phyloP scores from a whole-genome alignment of 2,329 filamentous ascomycete species.

The Aaosphaeria arxii region DNA sequence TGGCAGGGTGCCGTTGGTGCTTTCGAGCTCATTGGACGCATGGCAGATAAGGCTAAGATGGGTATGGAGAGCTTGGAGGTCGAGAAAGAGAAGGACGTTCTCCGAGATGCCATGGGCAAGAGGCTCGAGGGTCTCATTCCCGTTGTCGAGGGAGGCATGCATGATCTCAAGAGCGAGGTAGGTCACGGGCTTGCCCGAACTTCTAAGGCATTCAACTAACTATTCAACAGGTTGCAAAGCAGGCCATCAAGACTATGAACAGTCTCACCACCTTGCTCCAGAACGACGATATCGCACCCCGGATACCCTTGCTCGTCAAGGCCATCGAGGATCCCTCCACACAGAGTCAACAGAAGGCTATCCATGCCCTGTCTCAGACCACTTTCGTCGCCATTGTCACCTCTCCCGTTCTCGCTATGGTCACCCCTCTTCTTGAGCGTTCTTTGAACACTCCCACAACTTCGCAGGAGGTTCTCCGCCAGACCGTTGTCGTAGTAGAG shows the following conservation, averaged over 20 bases:
- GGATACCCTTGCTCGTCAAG: slow-evolving; percentile 88
- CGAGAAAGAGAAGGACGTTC: slow-evolving; percentile 80
- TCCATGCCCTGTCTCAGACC: slow-evolving; percentile 92
- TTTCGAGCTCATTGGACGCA: slow-evolving; percentile 79
- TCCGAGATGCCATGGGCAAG: slow-evolving; percentile 87
- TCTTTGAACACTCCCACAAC: slow-evolving; percentile 89
- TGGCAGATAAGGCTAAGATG: slow-evolving; percentile 93
- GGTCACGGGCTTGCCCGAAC: background rate
- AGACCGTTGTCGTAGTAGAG: slow-evolving; percentile 94
- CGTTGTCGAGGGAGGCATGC: slow-evolving; percentile 88
- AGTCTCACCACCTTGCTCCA: slow-evolving; percentile 84
- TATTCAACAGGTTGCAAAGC: slow-evolving; percentile 60
- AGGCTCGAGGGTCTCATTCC: slow-evolving; percentile 85
- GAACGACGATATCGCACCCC: slow-evolving; percentile 93
- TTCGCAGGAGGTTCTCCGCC: slow-evolving; percentile 87
- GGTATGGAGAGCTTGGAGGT: slow-evolving; percentile 80
- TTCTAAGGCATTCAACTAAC: slow-evolving; percentile 39
- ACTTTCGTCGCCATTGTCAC: slow-evolving; percentile 98
- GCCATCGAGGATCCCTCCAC: slow-evolving; percentile 92
- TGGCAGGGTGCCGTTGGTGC: slow-evolving; percentile 96
- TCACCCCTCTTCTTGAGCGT: slow-evolving; percentile 92
- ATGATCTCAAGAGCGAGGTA: slow-evolving; percentile 83
- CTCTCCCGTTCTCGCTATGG: slow-evolving; percentile 87
- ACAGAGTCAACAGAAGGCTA: slow-evolving; percentile 88
- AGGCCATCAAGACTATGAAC: slow-evolving; percentile 88